phyloP scores from a whole-genome alignment of 31 red algal species.

The Endocladia muricata region DNA sequence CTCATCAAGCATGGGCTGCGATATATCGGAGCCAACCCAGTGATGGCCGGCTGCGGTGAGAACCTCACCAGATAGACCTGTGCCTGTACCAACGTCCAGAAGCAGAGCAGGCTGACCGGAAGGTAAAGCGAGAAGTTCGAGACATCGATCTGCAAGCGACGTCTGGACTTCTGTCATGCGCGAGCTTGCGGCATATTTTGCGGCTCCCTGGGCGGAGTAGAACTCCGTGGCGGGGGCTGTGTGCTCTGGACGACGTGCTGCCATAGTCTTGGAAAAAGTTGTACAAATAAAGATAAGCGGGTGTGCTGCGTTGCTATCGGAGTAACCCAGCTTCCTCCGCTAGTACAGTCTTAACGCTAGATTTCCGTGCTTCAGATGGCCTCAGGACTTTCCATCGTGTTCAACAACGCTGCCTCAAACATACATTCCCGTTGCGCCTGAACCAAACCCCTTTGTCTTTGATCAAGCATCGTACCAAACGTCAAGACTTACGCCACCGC shows the following conservation, averaged over 20 bases:
- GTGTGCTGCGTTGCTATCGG: no score
- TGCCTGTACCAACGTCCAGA: conserved; percentile 90
- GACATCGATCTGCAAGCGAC: conserved; percentile 59
- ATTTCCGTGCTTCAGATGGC: no score
- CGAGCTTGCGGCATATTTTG: conserved; percentile 75
- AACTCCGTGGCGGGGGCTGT: conserved; percentile 71
- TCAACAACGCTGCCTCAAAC: no score
- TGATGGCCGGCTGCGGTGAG: conserved; percentile 72
- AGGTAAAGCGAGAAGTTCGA: conserved; percentile 73
- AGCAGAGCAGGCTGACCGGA: conserved; percentile 24
- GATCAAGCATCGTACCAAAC: no score
- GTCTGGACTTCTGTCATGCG: conserved; percentile 80
- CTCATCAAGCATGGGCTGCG: conserved; percentile 71
- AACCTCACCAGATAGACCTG: conserved; percentile 80
- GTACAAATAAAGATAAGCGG: no score
- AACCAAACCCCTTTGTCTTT: no score
- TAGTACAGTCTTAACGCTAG: no score
- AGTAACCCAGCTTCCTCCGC: no score
- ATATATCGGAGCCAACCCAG: conserved; percentile 89
- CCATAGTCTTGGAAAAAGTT: not conserved
- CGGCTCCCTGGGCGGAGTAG: conserved; percentile 69
- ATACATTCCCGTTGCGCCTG: no score
- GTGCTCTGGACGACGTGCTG: conserved; percentile 69
- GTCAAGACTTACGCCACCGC: no score
- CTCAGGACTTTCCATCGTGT: no score